Conservation (phyloP, 805 yeast species). For the Starmerella ratchasimensis region DNA sequence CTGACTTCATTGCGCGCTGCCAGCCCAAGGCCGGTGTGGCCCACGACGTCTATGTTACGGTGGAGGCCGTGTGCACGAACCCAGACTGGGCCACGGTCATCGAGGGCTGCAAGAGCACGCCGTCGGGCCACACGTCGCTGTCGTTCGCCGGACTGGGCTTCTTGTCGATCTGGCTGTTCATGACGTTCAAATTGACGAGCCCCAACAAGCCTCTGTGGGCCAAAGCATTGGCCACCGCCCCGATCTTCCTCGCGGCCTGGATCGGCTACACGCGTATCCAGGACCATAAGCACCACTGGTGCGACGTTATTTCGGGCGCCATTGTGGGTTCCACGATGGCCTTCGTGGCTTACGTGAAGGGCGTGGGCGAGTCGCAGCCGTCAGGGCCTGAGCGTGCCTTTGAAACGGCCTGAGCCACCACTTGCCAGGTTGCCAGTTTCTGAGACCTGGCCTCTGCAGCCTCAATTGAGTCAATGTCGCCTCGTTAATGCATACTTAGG, state of each 20-base stretch:
- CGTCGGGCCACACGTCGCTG: conserved; percentile 44
- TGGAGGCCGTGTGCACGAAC: conserved; percentile 28
- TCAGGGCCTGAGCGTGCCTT: not conserved
- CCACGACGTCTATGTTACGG: conserved; percentile 22
- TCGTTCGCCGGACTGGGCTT: conserved; percentile 40
- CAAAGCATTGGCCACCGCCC: conserved; percentile 16
- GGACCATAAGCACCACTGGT: conserved; percentile 87
- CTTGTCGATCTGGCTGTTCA: conserved; percentile 38
- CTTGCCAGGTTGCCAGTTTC: too few relatives aligned
- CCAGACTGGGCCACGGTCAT: conserved; percentile 22
- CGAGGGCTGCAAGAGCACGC: conserved; percentile 46
- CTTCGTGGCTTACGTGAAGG: conserved; percentile 36
- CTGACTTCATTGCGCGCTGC: conserved; percentile 84
- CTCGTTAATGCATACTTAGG: too few relatives aligned
- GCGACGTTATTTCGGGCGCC: conserved; percentile 68
- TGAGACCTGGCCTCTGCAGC: too few relatives aligned
- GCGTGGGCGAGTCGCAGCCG: conserved; percentile 4
- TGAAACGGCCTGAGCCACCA: too few relatives aligned
- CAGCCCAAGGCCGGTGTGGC: conserved; percentile 50
- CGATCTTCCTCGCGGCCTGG: conserved; percentile 48
- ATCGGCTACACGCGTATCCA: conserved; percentile 79
- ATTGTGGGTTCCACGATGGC: conserved; percentile 51
- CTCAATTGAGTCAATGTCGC: too few relatives aligned
- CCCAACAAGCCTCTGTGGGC: conserved; percentile 1
- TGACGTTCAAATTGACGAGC: conserved; percentile 22